phyloP scores from a whole-genome alignment of 495 filamentous ascomycete genomes.

The Aspergillus sclerotiicarbonarius region DNA sequence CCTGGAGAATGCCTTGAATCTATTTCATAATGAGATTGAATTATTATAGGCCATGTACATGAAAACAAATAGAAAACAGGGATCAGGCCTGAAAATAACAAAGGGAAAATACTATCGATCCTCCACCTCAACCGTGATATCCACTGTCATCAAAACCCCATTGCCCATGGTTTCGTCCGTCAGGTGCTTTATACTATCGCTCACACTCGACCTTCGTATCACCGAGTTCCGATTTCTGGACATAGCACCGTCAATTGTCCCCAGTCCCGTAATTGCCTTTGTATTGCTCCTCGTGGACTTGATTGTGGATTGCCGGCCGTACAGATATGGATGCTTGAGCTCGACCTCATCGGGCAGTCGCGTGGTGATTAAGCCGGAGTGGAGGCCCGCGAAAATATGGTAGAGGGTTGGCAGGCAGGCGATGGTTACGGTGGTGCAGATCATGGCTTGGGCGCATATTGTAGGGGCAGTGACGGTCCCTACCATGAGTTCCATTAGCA shows the following conservation, averaged over 20 bases:
- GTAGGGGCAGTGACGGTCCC: slow-evolving; percentile 18
- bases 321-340: slow-evolving; percentile 19
- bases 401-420: slow-evolving; percentile 38
- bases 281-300: background rate
- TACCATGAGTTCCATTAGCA: slow-evolving; percentile 3
- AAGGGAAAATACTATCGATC: background rate
- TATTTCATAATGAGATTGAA: too few relatives aligned
- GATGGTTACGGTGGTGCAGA: slow-evolving; percentile 27
- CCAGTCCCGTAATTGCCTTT: background rate
- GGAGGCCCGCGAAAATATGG: slow-evolving; percentile 35
- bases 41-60: too few relatives aligned
- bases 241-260: slow-evolving; percentile 13
- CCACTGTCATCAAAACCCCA: slow-evolving; percentile 22
- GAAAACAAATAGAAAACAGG: too few relatives aligned
- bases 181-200: slow-evolving; percentile 17
- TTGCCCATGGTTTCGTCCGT: slow-evolving; percentile 10
- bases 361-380: slow-evolving; percentile 34
- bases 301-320: slow-evolving; percentile 13
- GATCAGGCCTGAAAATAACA: too few relatives aligned
- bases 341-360: slow-evolving; percentile 24
- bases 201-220: slow-evolving; percentile 5
- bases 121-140: slow-evolving; percentile 24
- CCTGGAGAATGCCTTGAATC: too few relatives aligned
- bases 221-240: slow-evolving; percentile 4
- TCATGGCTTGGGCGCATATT: slow-evolving; percentile 26